Base-by-base conservation (phyloP, 2,329 filamentous ascomycete species). In the Blumeria graminis region DNA sequence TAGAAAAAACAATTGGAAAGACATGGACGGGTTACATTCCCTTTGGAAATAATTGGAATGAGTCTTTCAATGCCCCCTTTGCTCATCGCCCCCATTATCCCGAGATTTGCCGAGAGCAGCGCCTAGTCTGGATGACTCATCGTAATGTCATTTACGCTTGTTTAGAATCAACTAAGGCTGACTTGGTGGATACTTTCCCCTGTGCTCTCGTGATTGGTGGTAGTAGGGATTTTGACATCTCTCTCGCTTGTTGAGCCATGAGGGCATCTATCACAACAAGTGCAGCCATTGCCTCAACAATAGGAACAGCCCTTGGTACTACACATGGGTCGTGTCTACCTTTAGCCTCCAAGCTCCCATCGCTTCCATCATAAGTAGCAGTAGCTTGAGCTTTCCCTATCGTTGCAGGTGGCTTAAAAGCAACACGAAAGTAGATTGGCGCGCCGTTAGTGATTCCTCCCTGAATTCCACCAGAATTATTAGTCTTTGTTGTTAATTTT, bases 371-470 rank as follows among this genome's bases (percentile, higher is more conserved):
- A 69, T 93, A 96, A 9, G 78, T 83, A 8, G 82, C 81, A 0
- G 92, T 96, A 13, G 75, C 76, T 72, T 96, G 90, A 46, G 85
- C 84, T 70, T 90, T 84, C 50, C 86, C 83, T 66, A 96, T 96
- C 3, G 92, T 96, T 34, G 90, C 89, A 2, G 90, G 81, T 9
- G 90, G 86, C 76, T 96, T 96, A 79, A 96, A 96, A 14, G 80
- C 89, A 5, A 94, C 82, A 55, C 84, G 81, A 78, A 96, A 96
- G 76, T 92, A 96, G 71, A 96, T 87, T 58, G 82, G 83, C 39
- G 86, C 86, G 57, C 90, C 92, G 69, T 96, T 96, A 55, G 84
- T 83, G 70, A 96, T 96, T 55, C 90, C 90, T 46, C 90, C 92
- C 72, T 96, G 90, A 63, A 96, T 86, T 61, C 90, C 92, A 11